Base-by-base conservation (phyloP, 163 green algal genomes). In the Scenedesmus sp. region DNA sequence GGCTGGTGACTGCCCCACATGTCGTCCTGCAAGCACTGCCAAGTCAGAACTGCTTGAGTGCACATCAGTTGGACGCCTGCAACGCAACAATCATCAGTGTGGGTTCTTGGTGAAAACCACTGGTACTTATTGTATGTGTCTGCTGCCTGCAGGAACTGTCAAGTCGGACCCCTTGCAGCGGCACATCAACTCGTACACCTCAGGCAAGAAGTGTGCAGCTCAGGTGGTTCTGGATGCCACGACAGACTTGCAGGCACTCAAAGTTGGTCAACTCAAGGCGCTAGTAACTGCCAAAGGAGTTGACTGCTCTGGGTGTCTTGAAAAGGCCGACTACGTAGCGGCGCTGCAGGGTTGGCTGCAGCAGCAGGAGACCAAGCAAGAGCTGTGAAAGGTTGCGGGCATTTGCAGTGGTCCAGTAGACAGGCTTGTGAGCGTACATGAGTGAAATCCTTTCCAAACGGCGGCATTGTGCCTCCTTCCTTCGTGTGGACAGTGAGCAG, bases 241-340 rank as follows among this genome's bases (percentile, higher is more conserved):
- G 1, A 97, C 95, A 9, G 95, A 99, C 90, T 91, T 98, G 30
- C 89, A 42, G 70, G 92, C 90, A 56, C 90, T 99, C 61, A 93
- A 84, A 0, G 94, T 97, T 12, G 79, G 81, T 1, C 94, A 97
- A 92, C 93, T 99, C 30, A 98, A 98, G 89, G 89, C 96, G 82
- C 85, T 98, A 13, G 84, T 98, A 43, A 65, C 92, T 53, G 92
- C 94, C 33, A 92, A 92, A 73, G 96, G 95, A 0, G 86, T 95
- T 40, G 87, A 88, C 7, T 98, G 95, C 93, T 78, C 56, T 5
- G 96, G 97, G 6, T 98, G 96, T 83, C 59, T 96, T 3, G 97
- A 99, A 81, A 98, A 97, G 91, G 73, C 24, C 0, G 97, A 99
- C 79, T 98, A 93, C 73, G 89, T 98, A 0, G 79, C 68, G 22